A percentile compares a stretch with the other conserved stretches of the same genome.
phyloP scores from a whole-genome alignment of 75 land plant genomes.

The Pinus taeda region DNA sequence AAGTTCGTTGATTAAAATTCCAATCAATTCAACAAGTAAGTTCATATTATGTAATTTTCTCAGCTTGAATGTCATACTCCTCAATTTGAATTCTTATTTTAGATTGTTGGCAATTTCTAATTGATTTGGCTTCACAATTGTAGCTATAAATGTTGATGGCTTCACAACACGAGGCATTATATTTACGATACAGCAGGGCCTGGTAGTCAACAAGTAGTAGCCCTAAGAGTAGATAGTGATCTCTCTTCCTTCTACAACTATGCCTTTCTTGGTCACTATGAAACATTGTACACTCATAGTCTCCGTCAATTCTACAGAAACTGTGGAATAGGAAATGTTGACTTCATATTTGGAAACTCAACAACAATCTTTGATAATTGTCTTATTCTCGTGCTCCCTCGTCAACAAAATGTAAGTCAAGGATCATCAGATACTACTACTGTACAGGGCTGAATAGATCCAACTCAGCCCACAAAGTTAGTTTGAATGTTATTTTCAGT shows the following conservation, averaged over 20 bases:
- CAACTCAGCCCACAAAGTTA: constrained; percentile 34
- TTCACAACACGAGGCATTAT: constrained; percentile 50
- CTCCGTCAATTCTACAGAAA: constrained; percentile 50
- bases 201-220: constrained; percentile 57
- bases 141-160: constrained; percentile 49
- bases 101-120: background rate
- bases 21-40: too few species aligned
- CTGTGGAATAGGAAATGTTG: constrained; percentile 63
- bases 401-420: constrained; percentile 12
- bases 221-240: constrained; percentile 50
- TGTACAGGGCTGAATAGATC: constrained; percentile 58
- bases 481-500: too few species aligned
- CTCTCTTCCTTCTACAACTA: constrained; percentile 49
- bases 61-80: too few species aligned
- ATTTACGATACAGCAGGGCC: constrained; percentile 65
- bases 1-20: too few species aligned
- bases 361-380: constrained; percentile 30
- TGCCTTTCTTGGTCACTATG: constrained; percentile 52
- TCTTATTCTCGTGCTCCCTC: constrained; percentile 19
- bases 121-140: constrained; percentile 8
- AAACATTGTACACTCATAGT: constrained; percentile 56
- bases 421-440: constrained; percentile 33
- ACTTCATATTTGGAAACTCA: constrained; percentile 70
- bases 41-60: too few species aligned
- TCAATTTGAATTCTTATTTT: background rate